phyloP scores from a whole-genome alignment of 2,329 filamentous ascomycete genomes.

The Penicillium sp. region DNA sequence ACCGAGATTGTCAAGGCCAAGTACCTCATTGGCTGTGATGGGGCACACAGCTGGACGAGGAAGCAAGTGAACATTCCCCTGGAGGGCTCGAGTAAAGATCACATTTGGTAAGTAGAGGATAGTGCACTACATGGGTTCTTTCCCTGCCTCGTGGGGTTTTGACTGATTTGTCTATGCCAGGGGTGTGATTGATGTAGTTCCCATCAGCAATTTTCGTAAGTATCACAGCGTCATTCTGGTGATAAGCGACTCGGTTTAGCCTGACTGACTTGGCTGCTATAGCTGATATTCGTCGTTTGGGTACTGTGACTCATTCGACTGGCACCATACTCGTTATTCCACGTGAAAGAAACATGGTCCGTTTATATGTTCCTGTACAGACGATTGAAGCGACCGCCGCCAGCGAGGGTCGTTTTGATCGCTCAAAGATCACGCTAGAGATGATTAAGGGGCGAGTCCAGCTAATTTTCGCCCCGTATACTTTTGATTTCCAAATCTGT shows the following conservation, averaged over 20 bases:
- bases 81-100: constrained; percentile 57
- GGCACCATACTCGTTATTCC: constrained; percentile 38
- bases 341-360: constrained; percentile 27
- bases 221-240: background rate
- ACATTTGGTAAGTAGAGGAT: constrained; percentile 38
- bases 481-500: constrained; percentile 25
- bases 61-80: constrained; percentile 60
- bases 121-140: background rate
- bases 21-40: constrained; percentile 70
- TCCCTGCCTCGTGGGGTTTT: background rate
- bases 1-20: constrained; percentile 55
- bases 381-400: constrained; percentile 13
- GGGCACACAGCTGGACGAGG: constrained; percentile 68
- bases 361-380: constrained; percentile 30
- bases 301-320: constrained; percentile 62
- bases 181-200: constrained; percentile 57
- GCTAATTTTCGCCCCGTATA: constrained; percentile 24
- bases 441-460: constrained; percentile 25
- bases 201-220: constrained; percentile 49
- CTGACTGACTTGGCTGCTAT: constrained; percentile 11
- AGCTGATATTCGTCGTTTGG: constrained; percentile 58
- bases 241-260: background rate
- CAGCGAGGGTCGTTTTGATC: constrained; percentile 19
- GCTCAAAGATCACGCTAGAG: constrained; percentile 25
- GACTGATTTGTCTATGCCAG: constrained; percentile 12